Base-by-base conservation (phyloP, 2,329 filamentous ascomycete genomes). In the Ophiosphaerella korrae region DNA sequence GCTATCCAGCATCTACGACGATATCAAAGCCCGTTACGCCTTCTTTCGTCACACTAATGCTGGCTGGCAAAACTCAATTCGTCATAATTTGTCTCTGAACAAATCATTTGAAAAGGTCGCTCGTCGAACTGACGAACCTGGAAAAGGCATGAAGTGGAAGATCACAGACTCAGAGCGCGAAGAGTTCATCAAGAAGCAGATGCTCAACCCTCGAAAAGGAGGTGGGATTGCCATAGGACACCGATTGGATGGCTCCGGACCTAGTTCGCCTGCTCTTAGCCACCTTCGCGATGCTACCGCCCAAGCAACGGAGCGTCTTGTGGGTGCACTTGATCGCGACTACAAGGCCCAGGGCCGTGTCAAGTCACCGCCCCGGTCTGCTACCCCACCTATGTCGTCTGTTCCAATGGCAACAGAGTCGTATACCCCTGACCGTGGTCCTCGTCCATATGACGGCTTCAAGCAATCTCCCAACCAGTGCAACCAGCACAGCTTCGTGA, bases 111-210 rank as follows among this genome's bases (percentile, higher is more conserved):
- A 92, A 63, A 99, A 99, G 74, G 89, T 96, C 7, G 89, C 94
- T 3, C 87, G 94, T 40, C 88, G 90, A 13, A 96, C 92, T 0
- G 91, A 97, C 63, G 94, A 99, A 71, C 94, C 94, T 18, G 94
- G 94, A 11, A 99, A 99, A 73, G 94, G 94, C 24, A 97, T 97
- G 92, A 97, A 97, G 72, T 99, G 94, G 94, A 90, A 93, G 74
- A 92, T 99, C 67, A 86, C 90, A 3, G 83, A 89, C 1, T 90
- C 95, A 57, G 84, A 88, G 58, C 86, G 88, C 42, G 90, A 97
- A 14, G 93, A 96, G 45, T 96, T 97, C 80, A 83, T 91, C 52
- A 89, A 89, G 70, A 90, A 88, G 62, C 77, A 78, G 42, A 74
- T 80, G 61, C 75, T 72, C n/a, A 69, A 66, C 39, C 75, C 75